Conservation (phyloP, 805 yeast genomes). For the Dipodascopsis tothii region DNA sequence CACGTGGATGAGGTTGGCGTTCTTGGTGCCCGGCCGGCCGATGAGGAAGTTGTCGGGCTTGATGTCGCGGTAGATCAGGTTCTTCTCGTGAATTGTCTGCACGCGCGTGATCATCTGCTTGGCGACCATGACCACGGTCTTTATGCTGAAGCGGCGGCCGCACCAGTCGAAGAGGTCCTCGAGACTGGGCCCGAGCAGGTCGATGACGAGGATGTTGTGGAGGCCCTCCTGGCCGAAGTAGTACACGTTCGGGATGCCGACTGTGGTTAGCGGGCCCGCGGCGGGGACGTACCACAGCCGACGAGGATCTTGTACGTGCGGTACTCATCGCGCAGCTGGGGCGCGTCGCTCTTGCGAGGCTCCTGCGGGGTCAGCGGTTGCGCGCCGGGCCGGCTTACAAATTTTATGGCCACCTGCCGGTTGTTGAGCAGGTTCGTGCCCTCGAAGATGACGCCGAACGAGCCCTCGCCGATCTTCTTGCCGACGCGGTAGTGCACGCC, state of each 20-base stretch:
- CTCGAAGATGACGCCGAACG: constrained; percentile 95
- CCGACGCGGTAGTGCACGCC: constrained; percentile 96
- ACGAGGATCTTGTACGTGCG: constrained; percentile 84
- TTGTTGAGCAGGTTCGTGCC: constrained; percentile 89
- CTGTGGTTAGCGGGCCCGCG: constrained; percentile 15
- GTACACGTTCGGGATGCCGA: constrained; percentile 92
- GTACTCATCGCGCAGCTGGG: constrained; percentile 93
- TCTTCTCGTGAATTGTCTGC: constrained; percentile 79
- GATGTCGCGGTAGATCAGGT: constrained; percentile 89
- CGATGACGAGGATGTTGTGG: constrained; percentile 90
- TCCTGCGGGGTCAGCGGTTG: constrained; percentile 30
- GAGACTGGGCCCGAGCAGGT: constrained; percentile 86
- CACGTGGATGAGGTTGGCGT: constrained; percentile 77
- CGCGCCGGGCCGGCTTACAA: constrained; percentile 37
- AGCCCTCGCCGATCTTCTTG: constrained; percentile 96
- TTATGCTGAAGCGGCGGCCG: constrained; percentile 76
- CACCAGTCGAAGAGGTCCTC: constrained; percentile 99
- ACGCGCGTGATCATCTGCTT: constrained; percentile 84
- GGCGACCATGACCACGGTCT: constrained; percentile 88
- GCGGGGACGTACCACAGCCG: constrained; percentile 40
- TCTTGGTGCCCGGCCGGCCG: constrained; percentile 78
- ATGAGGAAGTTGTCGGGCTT: constrained; percentile 95
- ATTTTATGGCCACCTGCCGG: constrained; percentile 90
- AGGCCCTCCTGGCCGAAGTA: constrained; percentile 97
- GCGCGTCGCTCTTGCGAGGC: constrained; percentile 94